Conservation (phyloP, 1,284 basidiomycete genomes). For the Marasmius tenuissimus region DNA sequence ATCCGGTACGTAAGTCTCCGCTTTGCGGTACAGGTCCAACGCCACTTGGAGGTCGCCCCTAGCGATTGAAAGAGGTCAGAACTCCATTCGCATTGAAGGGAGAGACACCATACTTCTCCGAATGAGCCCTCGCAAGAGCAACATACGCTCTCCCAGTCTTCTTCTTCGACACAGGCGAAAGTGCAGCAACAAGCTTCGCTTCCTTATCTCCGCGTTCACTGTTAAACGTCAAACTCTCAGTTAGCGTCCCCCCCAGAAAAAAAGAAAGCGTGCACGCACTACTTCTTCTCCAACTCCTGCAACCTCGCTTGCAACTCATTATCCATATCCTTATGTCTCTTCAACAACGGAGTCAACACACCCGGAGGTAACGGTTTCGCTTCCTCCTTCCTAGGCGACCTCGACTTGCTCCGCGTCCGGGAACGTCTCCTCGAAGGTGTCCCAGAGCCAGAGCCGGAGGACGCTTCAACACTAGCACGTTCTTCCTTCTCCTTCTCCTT, state of each 20-base stretch:
- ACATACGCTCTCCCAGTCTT: slow-evolving; percentile 76
- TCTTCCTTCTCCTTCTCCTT: slow-evolving; percentile 29
- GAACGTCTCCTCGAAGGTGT: not conserved
- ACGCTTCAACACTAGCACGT: not conserved
- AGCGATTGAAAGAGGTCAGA: not conserved
- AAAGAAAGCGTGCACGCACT: slow-evolving; percentile 46
- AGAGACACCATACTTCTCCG: slow-evolving; percentile 58
- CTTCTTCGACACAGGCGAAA: slow-evolving; percentile 72
- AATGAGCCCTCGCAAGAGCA: slow-evolving; percentile 71
- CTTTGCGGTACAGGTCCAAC: slow-evolving; percentile 73
- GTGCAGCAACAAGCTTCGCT: slow-evolving; percentile 52
- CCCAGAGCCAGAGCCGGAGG: not conserved
- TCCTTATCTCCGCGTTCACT: slow-evolving; percentile 64
- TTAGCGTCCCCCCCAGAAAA: not conserved
- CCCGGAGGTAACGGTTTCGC: slow-evolving; percentile 47
- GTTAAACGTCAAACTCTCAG: no score
- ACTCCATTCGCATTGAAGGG: not conserved
- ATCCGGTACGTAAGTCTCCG: slow-evolving; percentile 74
- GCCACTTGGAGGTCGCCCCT: slow-evolving; percentile 74
- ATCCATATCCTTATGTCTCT: slow-evolving; percentile 64
- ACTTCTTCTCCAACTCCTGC: slow-evolving; percentile 67
- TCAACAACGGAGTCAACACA: slow-evolving; percentile 59
- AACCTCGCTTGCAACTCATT: slow-evolving; percentile 62
- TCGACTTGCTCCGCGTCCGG: slow-evolving; percentile 20
- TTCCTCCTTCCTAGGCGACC: slow-evolving; percentile 38